These are phyloP conservation scores for Aureobasidium sp. DNA, from an alignment of 2,329 filamentous ascomycete genomes.

Conservation along the genomic window DNA sequence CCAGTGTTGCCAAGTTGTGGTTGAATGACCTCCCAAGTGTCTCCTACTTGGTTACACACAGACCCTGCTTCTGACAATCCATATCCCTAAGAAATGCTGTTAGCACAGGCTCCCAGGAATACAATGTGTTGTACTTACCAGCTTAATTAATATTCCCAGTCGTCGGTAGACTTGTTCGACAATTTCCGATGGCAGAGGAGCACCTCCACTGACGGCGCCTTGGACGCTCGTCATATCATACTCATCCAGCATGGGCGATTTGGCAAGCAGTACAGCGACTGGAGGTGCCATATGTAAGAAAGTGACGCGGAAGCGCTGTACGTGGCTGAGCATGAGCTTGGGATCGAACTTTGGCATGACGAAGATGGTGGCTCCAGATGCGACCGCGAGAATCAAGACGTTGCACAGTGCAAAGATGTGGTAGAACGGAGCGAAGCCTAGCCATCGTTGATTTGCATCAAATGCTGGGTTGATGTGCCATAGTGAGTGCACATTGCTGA, in stretches of 20 bases:
- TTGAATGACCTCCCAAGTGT: conserved; percentile 8
- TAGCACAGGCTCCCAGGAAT: conserved; percentile 17
- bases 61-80: conserved; percentile 8
- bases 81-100: not conserved
- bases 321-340: conserved; percentile 31
- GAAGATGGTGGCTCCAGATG: conserved; percentile 38
- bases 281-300: conserved; percentile 42
- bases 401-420: conserved; percentile 42
- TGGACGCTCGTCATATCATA: conserved; percentile 30
- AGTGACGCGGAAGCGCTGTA: conserved; percentile 37
- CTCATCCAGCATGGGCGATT: conserved; percentile 25
- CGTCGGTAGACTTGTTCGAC: conserved; percentile 7
- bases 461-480: conserved; percentile 10
- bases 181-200: conserved; percentile 29
- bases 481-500: conserved; percentile 3
- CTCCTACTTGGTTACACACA: conserved; percentile 8
- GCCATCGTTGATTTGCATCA: conserved; percentile 4
- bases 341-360: conserved; percentile 40
- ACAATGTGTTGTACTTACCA: not conserved
- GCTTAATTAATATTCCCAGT: conserved; percentile 18
- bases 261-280: conserved; percentile 24
- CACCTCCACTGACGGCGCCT: conserved; percentile 42
- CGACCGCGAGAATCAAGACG: conserved; percentile 38
- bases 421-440: conserved; percentile 42
- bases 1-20: conserved; percentile 12